These are phyloP conservation scores for Dittrichia graveolens DNA, from an alignment of 129 eudicot genomes.

Conservation along the genomic window DNA sequence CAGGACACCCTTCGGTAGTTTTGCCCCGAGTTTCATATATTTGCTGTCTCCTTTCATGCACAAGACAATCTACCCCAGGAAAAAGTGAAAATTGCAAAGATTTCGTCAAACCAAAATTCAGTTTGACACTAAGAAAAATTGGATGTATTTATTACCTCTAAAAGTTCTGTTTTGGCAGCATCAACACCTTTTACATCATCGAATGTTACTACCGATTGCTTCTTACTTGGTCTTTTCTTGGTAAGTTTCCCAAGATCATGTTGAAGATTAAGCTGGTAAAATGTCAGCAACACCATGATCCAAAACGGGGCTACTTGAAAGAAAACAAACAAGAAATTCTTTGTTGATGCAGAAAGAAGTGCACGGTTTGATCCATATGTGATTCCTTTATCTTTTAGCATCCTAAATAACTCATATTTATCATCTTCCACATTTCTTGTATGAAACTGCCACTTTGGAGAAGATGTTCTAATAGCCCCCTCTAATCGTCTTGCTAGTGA, in stretches of 20 bases:
- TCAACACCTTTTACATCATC: slow-evolving; percentile 50
- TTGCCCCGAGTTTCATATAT: slow-evolving; percentile 40
- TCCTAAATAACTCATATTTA: slow-evolving; percentile 32
- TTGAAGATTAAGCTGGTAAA: slow-evolving; percentile 40
- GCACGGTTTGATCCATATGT: slow-evolving; percentile 41
- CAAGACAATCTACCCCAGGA: slow-evolving; percentile 24
- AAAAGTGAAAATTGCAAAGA: not conserved
- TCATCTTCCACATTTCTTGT: slow-evolving; percentile 46
- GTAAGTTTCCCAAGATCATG: slow-evolving; percentile 41
- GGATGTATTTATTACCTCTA: slow-evolving; percentile 25
- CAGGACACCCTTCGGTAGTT: slow-evolving; percentile 41
- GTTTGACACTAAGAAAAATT: not conserved
- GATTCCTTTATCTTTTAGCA: slow-evolving; percentile 34
- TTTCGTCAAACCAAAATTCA: slow-evolving; percentile 6
- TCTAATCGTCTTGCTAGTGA: slow-evolving; percentile 14
- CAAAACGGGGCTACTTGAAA: slow-evolving; percentile 46
- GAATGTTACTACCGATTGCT: slow-evolving; percentile 40
- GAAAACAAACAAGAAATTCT: slow-evolving; percentile 34
- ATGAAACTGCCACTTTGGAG: slow-evolving; percentile 36
- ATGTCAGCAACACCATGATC: slow-evolving; percentile 43
- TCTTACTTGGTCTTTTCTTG: slow-evolving; percentile 37
- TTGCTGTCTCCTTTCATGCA: slow-evolving; percentile 49
- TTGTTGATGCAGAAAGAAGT: slow-evolving; percentile 32
- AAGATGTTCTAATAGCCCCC: slow-evolving; percentile 9
- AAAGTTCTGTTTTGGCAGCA: slow-evolving; percentile 42